These are phyloP conservation scores for Brettanomyces bruxellensis DNA, from an alignment of 805 yeast genomes.

Conservation along the genomic window DNA sequence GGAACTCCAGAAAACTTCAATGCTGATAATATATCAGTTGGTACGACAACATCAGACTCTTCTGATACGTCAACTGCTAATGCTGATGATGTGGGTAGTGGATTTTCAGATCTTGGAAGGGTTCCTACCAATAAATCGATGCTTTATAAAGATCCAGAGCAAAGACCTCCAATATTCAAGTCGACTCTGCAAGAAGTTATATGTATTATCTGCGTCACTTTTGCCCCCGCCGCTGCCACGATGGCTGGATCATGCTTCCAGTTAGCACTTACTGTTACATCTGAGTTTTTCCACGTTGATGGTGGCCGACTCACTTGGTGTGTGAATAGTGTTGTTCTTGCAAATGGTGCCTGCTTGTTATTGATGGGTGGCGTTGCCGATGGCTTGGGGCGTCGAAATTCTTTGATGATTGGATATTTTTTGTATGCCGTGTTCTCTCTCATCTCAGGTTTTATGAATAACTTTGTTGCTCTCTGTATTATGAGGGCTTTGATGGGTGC, in stretches of 20 bases:
- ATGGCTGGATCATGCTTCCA: constrained; percentile 29
- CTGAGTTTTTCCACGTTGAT: constrained; percentile 25
- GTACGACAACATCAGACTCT: not conserved
- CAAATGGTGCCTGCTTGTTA: constrained; percentile 34
- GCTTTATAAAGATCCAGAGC: constrained; percentile 17
- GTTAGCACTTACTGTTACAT: constrained; percentile 27
- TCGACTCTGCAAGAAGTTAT: constrained; percentile 25
- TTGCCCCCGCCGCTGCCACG: constrained; percentile 34
- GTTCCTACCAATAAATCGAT: constrained; percentile 3
- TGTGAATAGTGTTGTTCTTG: constrained; percentile 30
- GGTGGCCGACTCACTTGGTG: constrained; percentile 39
- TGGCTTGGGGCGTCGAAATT: constrained; percentile 34
- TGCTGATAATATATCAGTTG: not conserved
- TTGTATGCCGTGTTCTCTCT: constrained; percentile 26
- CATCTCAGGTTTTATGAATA: constrained; percentile 29
- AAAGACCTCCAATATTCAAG: constrained; percentile 29
- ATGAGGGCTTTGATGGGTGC: constrained; percentile 37
- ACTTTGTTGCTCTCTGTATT: constrained; percentile 29
- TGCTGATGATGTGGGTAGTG: not conserved
- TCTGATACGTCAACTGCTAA: not conserved
- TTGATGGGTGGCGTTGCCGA: constrained; percentile 41
- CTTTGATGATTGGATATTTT: constrained; percentile 27
- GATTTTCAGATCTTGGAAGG: not conserved
- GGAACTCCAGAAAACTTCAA: too few species aligned
- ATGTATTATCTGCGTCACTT: constrained; percentile 24